Percentiles rank a stretch among this genome's conserved stretches.
These are phyloP conservation scores for Gloeostereum incarnatum DNA, from an alignment of 768 basidiomycete genomes.

Conservation along the genomic window DNA sequence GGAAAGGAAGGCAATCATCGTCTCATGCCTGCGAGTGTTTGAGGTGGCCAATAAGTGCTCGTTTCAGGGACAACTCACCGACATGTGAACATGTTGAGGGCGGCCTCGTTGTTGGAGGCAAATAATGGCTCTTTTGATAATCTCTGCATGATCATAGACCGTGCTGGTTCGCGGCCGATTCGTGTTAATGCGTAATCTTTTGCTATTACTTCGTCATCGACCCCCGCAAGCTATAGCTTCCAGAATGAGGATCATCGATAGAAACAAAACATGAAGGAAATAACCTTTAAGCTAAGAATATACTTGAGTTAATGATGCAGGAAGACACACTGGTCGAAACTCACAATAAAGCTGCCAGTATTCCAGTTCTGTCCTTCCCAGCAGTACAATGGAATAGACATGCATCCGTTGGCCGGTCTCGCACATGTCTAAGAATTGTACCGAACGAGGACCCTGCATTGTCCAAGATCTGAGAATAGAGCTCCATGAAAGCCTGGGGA, in stretches of 20 bases:
- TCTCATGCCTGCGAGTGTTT: constrained; percentile 43
- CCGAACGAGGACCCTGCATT: constrained; percentile 62
- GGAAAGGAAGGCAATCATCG: constrained; percentile 65
- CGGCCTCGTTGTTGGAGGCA: constrained; percentile 63
- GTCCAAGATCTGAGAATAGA: constrained; percentile 77
- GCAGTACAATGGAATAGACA: constrained; percentile 79
- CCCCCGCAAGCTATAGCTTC: constrained; percentile 54
- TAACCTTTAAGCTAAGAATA: constrained; percentile 62
- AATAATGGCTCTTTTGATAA: constrained; percentile 66
- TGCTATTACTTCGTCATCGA: constrained; percentile 53
- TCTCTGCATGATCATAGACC: constrained; percentile 60
- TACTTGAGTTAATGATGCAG: no score
- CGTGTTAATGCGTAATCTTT: constrained; percentile 72
- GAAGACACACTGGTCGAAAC: no score
- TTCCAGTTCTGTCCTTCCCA: constrained; percentile 78
- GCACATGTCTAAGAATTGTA: constrained; percentile 62
- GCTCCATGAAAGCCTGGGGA: constrained; percentile 64
- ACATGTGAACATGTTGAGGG: constrained; percentile 78
- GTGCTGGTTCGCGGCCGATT: constrained; percentile 71
- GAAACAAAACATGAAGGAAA: constrained; percentile 5
- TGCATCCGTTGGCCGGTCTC: constrained; percentile 56
- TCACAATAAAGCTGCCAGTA: constrained; percentile 67
- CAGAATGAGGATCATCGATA: neutral
- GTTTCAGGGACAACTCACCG: constrained; percentile 32
- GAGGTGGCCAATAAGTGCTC: neutral